These are phyloP conservation scores for Pyrus hybrid DNA, from an alignment of 331 rosid species.

Conservation along the genomic window DNA sequence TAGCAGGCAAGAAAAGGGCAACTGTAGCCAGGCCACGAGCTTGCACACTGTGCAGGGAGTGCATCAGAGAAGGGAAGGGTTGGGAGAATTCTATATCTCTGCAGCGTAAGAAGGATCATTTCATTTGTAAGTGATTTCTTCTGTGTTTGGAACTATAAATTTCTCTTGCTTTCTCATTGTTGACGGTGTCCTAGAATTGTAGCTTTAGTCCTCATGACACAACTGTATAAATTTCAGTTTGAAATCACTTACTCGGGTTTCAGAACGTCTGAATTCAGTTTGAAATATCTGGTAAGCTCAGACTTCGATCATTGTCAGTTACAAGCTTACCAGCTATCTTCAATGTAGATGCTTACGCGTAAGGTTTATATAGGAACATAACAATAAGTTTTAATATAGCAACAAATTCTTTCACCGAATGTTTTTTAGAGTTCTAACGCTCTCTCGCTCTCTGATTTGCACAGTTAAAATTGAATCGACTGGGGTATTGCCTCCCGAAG, in stretches of 20 bases:
- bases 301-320: not conserved
- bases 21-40: constrained; percentile 58
- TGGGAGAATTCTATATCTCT: constrained; percentile 79
- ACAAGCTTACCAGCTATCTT: not conserved
- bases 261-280: no score
- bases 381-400: not conserved
- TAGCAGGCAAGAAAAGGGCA: constrained; percentile 65
- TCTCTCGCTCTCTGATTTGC: not conserved
- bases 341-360: not conserved
- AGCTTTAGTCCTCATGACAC: not conserved
- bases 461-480: constrained; percentile 87
- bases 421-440: not conserved
- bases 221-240: not conserved
- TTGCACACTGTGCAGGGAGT: constrained; percentile 88
- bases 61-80: no score
- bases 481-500: constrained; percentile 81
- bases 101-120: constrained; percentile 81
- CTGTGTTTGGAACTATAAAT: no score
- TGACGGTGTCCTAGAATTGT: not conserved
- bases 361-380: not conserved
- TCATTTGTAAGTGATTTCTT: constrained; percentile 66
- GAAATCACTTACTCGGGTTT: not conserved
- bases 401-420: not conserved
- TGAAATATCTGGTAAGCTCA: no score
- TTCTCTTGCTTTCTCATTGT: not conserved